Evolutionary conservation across 23 red algal species (phyloP).

Genomic region (Gracilaria domingensis): DNA sequence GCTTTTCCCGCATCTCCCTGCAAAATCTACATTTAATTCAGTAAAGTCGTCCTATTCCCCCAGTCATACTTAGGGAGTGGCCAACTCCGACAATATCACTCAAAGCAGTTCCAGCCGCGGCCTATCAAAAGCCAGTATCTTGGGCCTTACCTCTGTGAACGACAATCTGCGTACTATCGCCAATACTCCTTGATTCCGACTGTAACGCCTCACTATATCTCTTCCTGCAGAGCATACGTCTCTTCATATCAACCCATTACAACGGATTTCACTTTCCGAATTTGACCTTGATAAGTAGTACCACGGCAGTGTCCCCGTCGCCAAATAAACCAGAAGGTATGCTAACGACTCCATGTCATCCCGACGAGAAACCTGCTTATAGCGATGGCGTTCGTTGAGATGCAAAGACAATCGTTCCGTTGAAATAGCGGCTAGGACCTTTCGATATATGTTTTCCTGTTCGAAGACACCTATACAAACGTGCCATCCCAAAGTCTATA

Average conservation of each 20-base stretch:
- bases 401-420: neutral
- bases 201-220: neutral
- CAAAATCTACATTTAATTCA: too few relatives aligned
- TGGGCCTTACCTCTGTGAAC: neutral
- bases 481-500: neutral
- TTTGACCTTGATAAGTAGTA: neutral
- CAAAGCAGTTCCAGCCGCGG: neutral
- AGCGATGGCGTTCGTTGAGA: neutral
- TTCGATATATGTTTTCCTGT: neutral
- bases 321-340: conserved; percentile 2
- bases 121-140: neutral
- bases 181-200: neutral
- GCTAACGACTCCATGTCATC: conserved; percentile 23
- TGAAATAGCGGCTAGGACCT: neutral
- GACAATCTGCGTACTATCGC: neutral
- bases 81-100: neutral
- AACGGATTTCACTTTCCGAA: neutral
- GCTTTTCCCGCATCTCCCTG: too few relatives aligned
- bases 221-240: neutral
- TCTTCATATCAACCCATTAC: neutral
- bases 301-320: neutral
- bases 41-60: too few relatives aligned
- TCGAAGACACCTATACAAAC: neutral
- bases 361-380: neutral
- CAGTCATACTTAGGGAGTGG: too few relatives aligned